Conservation (phyloP, 495 filamentous ascomycete species). For the Niebla homalea region DNA sequence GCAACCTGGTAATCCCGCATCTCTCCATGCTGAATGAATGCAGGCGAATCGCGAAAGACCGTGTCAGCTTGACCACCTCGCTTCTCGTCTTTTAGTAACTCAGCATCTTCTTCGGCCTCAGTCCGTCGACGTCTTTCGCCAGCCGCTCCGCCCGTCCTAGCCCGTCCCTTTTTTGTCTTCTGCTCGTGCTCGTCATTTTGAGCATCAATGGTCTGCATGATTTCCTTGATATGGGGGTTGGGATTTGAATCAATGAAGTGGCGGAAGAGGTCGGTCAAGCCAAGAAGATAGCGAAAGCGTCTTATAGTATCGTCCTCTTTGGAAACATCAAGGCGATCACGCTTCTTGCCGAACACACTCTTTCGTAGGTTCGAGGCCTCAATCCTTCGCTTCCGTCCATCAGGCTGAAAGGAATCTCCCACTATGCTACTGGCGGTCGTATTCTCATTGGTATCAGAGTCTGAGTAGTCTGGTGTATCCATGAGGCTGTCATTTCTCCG, state of each 20-base stretch:
- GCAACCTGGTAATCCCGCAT: constrained; percentile 96
- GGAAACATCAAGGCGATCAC: constrained; percentile 72
- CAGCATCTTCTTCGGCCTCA: constrained; percentile 95
- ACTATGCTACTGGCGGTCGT: constrained; percentile 80
- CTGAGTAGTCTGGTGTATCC: constrained; percentile 75
- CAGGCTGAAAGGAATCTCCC: constrained; percentile 48
- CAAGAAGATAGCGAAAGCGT: constrained; percentile 88
- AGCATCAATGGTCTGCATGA: constrained; percentile 84
- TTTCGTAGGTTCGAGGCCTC: constrained; percentile 79
- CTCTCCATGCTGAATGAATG: constrained; percentile 67
- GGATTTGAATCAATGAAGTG: constrained; percentile 98
- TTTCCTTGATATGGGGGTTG: constrained; percentile 77
- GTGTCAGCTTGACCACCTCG: constrained; percentile 73
- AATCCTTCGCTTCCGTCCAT: constrained; percentile 74
- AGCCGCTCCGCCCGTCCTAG: constrained; percentile 73
- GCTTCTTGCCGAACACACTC: constrained; percentile 88
- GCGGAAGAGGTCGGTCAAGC: constrained; percentile 92
- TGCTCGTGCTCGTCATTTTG: constrained; percentile 67
- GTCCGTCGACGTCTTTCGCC: constrained; percentile 72
- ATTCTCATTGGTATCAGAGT: constrained; percentile 86
- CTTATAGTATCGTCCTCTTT: constrained; percentile 97
- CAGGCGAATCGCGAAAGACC: constrained; percentile 82
- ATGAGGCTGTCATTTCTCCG: constrained; percentile 30
- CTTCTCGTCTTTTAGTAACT: constrained; percentile 84
- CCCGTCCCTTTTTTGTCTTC: constrained; percentile 55